phyloP scores from a whole-genome alignment of 2,329 filamentous ascomycete genomes.

The Arthrobotrys conoides region DNA sequence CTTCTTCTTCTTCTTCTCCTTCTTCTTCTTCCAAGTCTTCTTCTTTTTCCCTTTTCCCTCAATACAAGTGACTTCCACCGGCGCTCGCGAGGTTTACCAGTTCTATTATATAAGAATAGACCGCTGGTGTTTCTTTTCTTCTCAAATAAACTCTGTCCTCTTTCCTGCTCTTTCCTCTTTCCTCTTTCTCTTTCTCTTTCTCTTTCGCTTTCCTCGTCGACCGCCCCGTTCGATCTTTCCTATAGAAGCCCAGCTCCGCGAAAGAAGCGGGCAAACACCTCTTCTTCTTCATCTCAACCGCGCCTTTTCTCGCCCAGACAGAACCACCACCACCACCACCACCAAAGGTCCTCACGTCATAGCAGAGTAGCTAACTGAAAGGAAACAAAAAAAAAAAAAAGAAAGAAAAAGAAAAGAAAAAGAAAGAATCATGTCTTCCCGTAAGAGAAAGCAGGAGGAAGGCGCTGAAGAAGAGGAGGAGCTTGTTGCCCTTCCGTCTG shows the following conservation, averaged over 20 bases:
- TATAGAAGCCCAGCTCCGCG: not conserved
- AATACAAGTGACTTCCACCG: not conserved
- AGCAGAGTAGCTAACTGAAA: too few relatives aligned
- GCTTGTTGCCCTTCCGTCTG: conserved; percentile 63
- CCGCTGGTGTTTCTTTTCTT: conserved; percentile 16
- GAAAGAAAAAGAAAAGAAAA: not conserved
- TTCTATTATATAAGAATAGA: conserved; percentile 11
- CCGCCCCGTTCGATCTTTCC: not conserved
- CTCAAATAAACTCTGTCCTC: conserved; percentile 54
- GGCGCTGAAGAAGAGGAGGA: conserved; percentile 58
- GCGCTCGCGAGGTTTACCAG: conserved; percentile 32
- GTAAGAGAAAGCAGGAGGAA: conserved; percentile 63
- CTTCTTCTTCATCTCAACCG: conserved; percentile 6
- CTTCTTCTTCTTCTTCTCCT: not conserved
- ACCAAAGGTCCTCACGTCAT: too few relatives aligned
- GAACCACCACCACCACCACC: too few relatives aligned
- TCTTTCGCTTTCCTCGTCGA: conserved; percentile 1
- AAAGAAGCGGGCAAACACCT: conserved; percentile 27
- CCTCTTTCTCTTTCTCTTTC: not conserved
- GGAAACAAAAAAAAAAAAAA: conserved; percentile 18
- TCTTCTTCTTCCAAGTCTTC: not conserved
- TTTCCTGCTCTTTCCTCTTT: conserved; percentile 21
- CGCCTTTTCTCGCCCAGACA: conserved; percentile 10
- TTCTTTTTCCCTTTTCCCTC: conserved; percentile 5
- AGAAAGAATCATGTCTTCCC: conserved; percentile 62